Evolutionary conservation across 805 yeast species (phyloP), one percentile per base, ranked within the genome.

Genomic region (Candida hispaniensis): DNA sequence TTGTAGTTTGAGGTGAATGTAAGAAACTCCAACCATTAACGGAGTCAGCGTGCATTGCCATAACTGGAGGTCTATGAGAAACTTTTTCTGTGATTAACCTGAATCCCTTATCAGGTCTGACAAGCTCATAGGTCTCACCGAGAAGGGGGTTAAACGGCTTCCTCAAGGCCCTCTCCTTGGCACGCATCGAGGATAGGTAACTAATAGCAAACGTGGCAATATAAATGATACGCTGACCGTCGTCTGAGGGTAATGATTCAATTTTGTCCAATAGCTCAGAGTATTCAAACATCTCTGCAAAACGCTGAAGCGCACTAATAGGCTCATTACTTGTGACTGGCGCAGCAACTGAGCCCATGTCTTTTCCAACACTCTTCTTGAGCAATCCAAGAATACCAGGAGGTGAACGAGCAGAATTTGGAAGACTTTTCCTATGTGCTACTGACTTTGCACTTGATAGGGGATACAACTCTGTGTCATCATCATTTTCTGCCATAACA

Each of bases 291-390:
- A 73, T 55, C 54, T 91, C 98, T 0, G 91, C 66, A 46, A 76
- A 71, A 43, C 75, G 70, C 54, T 91, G 94, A 39, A 88, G 62
- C 17, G 80, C 72, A 0, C 93, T 72, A 14, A 88, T 52, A 0
- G 98, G 98, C 56, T 91, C 98, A 58, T 91, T 91, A 38, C 85
- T 70, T 1, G 91, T 75, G 6, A 91, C 94, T 1, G 98, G 98
- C 86, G 88, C 85, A 0, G 94, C 75, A 27, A 86, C 69, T 1
- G 83, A 66, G 9, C 56, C 43, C 39, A 91, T 54, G 55, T 88
- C 97, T 50, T 86, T 88, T 13, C 96, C 96, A 7, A 88, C 91
- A 47, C 83, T 85, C 54, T 86, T 86, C 40, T 94, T 68, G 32
- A 91, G 64, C 47, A 85, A 72, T 1, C 82, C 69, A 38, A 88